Conservation (phyloP, 2,329 filamentous ascomycete genomes). For the Acrodontium crateriforme region DNA sequence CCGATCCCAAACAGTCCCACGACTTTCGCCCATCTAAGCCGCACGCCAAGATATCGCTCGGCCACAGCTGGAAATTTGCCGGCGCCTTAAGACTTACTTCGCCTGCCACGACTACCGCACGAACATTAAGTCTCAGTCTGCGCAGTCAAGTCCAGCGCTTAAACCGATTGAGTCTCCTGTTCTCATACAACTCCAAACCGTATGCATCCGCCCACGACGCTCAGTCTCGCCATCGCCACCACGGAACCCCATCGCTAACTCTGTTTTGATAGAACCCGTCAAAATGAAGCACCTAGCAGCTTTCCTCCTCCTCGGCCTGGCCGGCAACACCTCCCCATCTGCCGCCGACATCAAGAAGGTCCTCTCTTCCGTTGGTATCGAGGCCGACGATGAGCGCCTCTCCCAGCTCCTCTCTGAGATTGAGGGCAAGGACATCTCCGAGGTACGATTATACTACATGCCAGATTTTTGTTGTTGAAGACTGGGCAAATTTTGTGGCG, state of each 20-base stretch:
- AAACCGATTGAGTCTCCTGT: slow-evolving; percentile 99
- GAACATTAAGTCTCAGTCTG: slow-evolving; percentile 99
- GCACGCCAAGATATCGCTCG: no score
- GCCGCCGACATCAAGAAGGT: slow-evolving; percentile 76
- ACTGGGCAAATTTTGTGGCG: not conserved
- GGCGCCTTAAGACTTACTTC: no score
- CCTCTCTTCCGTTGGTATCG: slow-evolving; percentile 86
- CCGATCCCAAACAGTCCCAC: no score
- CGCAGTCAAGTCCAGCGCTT: slow-evolving; percentile 71
- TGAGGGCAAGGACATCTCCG: slow-evolving; percentile 78
- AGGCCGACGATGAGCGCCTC: slow-evolving; percentile 80
- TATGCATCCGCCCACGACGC: slow-evolving; percentile 5
- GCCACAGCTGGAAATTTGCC: no score
- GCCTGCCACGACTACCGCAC: no score
- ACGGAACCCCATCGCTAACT: slow-evolving; percentile 2
- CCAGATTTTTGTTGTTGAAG: not conserved
- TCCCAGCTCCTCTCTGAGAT: slow-evolving; percentile 80
- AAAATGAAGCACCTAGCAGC: slow-evolving; percentile 99
- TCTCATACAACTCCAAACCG: slow-evolving; percentile 28
- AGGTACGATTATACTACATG: slow-evolving; percentile 46
- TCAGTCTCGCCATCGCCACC: slow-evolving; percentile 5
- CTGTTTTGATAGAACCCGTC: slow-evolving; percentile 16
- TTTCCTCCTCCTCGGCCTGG: slow-evolving; percentile 92
- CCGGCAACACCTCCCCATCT: slow-evolving; percentile 80
- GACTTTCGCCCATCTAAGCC: no score